Evolutionary conservation across 1,284 basidiomycete species (phyloP).

Genomic region (Malassezia psittaci): DNA sequence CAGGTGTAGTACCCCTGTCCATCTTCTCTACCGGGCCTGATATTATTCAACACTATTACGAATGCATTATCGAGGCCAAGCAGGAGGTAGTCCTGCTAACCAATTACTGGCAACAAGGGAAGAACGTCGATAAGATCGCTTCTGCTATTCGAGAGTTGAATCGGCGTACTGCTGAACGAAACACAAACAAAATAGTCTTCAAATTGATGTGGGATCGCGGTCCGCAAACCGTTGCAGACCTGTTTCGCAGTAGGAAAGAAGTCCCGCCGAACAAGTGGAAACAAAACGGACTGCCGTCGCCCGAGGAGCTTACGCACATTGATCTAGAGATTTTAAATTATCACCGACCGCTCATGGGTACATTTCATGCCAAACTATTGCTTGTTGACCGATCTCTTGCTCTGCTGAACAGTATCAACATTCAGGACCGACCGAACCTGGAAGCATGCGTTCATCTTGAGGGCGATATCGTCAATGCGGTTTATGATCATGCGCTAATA

Average conservation of each 20-base stretch:
- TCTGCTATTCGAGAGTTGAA: constrained; percentile 40
- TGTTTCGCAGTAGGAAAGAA: constrained; percentile 39
- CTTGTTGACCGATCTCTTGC: constrained; percentile 65
- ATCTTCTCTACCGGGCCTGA: constrained; percentile 46
- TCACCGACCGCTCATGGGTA: constrained; percentile 52
- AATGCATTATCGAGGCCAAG: constrained; percentile 42
- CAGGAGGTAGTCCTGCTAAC: constrained; percentile 44
- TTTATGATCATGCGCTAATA: constrained; percentile 65
- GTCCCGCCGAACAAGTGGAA: constrained; percentile 38
- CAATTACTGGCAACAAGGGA: constrained; percentile 46
- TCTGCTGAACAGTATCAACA: constrained; percentile 64
- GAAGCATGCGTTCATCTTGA: constrained; percentile 51
- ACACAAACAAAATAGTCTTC: constrained; percentile 26
- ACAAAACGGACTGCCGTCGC: constrained; percentile 35
- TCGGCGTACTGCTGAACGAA: constrained; percentile 13
- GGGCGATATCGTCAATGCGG: constrained; percentile 60
- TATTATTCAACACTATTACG: constrained; percentile 46
- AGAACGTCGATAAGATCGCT: constrained; percentile 41
- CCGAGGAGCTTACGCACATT: constrained; percentile 34
- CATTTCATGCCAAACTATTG: constrained; percentile 69
- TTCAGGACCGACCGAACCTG: constrained; percentile 54
- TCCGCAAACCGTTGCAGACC: constrained; percentile 37
- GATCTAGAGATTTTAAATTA: constrained; percentile 45
- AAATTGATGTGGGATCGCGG: constrained; percentile 48
- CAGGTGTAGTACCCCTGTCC: constrained; percentile 40